Conservation (phyloP, 495 filamentous ascomycete species). For the Beverwykella pulmonaria region DNA sequence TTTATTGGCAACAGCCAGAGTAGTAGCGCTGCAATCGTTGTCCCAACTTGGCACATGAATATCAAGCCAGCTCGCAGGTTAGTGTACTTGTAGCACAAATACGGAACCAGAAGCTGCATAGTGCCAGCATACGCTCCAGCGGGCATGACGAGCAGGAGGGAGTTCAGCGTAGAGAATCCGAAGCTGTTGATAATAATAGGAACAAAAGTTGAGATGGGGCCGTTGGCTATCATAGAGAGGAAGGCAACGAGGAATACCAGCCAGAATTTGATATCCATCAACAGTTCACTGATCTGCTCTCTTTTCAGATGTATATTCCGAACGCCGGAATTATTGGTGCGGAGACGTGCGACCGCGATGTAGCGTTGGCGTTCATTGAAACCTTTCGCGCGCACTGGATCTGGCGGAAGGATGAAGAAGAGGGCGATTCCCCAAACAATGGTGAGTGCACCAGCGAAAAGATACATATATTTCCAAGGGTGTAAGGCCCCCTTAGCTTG, state of each 20-base stretch:
- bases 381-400: slow-evolving; percentile 54
- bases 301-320: slow-evolving; percentile 39
- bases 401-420: slow-evolving; percentile 50
- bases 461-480: slow-evolving; percentile 40
- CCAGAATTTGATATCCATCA: slow-evolving; percentile 52
- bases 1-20: slow-evolving; percentile 45
- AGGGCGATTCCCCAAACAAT: slow-evolving; percentile 48
- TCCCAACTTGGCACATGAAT: slow-evolving; percentile 18
- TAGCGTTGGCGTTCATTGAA: slow-evolving; percentile 37
- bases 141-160: slow-evolving; percentile 50
- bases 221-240: slow-evolving; percentile 50
- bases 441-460: slow-evolving; percentile 52
- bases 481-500: slow-evolving; percentile 45
- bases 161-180: slow-evolving; percentile 50
- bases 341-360: slow-evolving; percentile 36
- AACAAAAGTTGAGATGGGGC: slow-evolving; percentile 47
- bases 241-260: slow-evolving; percentile 45
- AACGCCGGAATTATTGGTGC: slow-evolving; percentile 38
- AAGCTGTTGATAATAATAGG: slow-evolving; percentile 51
- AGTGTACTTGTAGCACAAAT: slow-evolving; percentile 37
- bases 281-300: slow-evolving; percentile 50
- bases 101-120: slow-evolving; percentile 44
- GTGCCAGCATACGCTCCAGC: slow-evolving; percentile 46
- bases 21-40: slow-evolving; percentile 42
- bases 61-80: slow-evolving; percentile 24